phyloP scores from a whole-genome alignment of 345 rosid genomes.

The Boechera divaricarpa region DNA sequence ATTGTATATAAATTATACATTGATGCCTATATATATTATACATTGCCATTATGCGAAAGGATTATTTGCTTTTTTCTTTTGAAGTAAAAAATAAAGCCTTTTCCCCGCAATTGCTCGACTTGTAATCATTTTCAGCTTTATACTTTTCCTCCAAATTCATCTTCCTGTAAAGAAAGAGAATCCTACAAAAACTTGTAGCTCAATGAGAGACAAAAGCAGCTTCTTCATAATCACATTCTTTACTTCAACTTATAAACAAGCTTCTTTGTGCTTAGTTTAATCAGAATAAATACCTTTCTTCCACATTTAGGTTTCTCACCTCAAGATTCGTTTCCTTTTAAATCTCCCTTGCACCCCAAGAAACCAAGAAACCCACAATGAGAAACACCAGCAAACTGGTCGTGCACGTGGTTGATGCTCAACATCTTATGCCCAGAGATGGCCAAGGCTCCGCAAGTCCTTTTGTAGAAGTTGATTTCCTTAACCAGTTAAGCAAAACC shows the following conservation, averaged over 20 bases:
- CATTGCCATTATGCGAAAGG: neutral
- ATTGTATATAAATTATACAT: too few species aligned
- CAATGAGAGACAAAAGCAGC: slow-evolving; percentile 39
- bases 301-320: slow-evolving; percentile 41
- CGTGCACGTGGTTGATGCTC: slow-evolving; percentile 60
- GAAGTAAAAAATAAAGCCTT: neutral
- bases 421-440: slow-evolving; percentile 60
- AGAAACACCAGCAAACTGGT: slow-evolving; percentile 53
- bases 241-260: slow-evolving; percentile 46
- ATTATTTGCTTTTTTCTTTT: neutral
- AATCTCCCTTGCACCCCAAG: slow-evolving; percentile 40
- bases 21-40: too few species aligned
- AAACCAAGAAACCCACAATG: slow-evolving; percentile 41
- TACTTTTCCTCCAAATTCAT: slow-evolving; percentile 39
- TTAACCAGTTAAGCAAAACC: slow-evolving; percentile 56
- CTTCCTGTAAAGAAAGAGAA: slow-evolving; percentile 7
- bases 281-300: slow-evolving; percentile 64
- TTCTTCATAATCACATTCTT: slow-evolving; percentile 67
- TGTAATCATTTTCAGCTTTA: slow-evolving; percentile 33
- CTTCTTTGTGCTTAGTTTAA: slow-evolving; percentile 39
- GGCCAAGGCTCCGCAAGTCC: slow-evolving; percentile 62
- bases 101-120: neutral
- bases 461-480: slow-evolving; percentile 59
- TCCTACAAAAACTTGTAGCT: slow-evolving; percentile 33
- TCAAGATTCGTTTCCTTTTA: slow-evolving; percentile 44